Evolutionary conservation across 2,329 filamentous ascomycete genomes (phyloP).

Genomic region (Penicillium psychrosexuale): DNA sequence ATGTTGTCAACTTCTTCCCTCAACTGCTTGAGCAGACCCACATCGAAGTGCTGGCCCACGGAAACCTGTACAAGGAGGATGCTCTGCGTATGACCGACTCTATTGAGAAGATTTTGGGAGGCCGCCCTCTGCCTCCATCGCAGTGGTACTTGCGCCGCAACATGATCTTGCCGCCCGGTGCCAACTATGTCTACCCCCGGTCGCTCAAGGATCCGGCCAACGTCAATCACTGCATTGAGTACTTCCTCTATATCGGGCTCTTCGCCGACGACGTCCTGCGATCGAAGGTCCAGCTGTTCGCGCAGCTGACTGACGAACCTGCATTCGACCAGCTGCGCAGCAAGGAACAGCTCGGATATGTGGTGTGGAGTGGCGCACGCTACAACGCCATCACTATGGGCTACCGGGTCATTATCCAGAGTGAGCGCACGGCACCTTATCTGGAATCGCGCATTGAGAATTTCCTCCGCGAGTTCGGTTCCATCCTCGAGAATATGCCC

Average conservation of each 20-base stretch:
- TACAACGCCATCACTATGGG: conserved; percentile 74
- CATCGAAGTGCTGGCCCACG: conserved; percentile 83
- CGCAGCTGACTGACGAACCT: conserved; percentile 89
- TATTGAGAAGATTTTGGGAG: conserved; percentile 72
- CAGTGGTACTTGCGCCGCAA: conserved; percentile 80
- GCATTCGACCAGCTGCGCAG: conserved; percentile 92
- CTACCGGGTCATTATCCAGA: conserved; percentile 89
- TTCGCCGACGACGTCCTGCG: conserved; percentile 66
- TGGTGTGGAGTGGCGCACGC: conserved; percentile 80
- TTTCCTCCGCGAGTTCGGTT: conserved; percentile 69
- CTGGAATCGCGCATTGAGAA: conserved; percentile 83
- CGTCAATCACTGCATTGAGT: conserved; percentile 82
- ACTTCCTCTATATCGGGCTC: conserved; percentile 68
- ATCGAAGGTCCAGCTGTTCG: conserved; percentile 75
- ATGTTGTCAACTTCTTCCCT: conserved; percentile 73
- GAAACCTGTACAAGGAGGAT: conserved; percentile 93
- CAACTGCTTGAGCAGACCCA: conserved; percentile 79
- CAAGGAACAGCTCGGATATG: conserved; percentile 95
- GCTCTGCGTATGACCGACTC: conserved; percentile 80
- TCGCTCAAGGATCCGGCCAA: conserved; percentile 81
- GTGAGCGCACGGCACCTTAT: conserved; percentile 78
- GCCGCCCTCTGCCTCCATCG: conserved; percentile 66
- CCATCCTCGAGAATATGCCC: conserved; percentile 69
- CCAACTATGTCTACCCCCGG: conserved; percentile 80
- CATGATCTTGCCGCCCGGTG: conserved; percentile 71